Conservation (phyloP, 2,329 filamentous ascomycete genomes). For the Diaporthe citriasiana region DNA sequence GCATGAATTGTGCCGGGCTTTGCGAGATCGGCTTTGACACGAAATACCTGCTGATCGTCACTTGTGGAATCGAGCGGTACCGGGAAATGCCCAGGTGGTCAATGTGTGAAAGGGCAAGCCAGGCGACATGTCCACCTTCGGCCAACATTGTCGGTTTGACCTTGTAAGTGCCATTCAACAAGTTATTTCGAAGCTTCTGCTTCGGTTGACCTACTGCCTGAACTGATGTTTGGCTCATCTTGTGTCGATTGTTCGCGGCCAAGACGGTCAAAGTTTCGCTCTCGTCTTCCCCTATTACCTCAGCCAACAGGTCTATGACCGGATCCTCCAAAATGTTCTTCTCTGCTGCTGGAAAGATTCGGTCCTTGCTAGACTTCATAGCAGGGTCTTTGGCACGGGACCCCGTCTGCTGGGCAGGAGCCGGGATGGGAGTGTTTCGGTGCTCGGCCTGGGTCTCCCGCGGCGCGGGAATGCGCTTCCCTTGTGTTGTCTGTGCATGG, state of each 20-base stretch:
- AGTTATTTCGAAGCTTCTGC: neutral
- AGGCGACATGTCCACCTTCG: neutral
- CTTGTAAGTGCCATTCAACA: neutral
- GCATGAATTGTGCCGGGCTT: neutral
- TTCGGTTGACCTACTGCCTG: neutral
- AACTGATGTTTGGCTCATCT: slow-evolving; percentile 5
- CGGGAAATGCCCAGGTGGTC: neutral
- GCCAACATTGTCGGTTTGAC: neutral
- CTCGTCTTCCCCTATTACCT: neutral
- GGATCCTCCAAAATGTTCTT: slow-evolving; percentile 7
- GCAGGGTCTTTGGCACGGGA: neutral
- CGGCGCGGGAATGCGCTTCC: slow-evolving; percentile 2
- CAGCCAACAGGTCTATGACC: slow-evolving; percentile 1
- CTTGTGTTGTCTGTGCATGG: neutral
- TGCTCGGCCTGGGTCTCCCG: slow-evolving; percentile 2
- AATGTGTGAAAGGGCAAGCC: neutral
- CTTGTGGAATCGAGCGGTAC: slow-evolving; percentile 6
- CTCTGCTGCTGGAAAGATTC: neutral
- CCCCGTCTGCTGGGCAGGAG: neutral
- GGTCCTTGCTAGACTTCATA: neutral
- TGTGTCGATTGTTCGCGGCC: slow-evolving; percentile 5
- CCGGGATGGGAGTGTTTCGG: neutral
- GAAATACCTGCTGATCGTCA: neutral
- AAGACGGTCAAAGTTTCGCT: slow-evolving; percentile 5
- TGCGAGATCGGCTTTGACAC: slow-evolving; percentile 4